Percentiles rank a stretch among this genome's conserved stretches.
These are phyloP conservation scores for Boechera stricta DNA, from an alignment of 345 rosid genomes.

Conservation along the genomic window DNA sequence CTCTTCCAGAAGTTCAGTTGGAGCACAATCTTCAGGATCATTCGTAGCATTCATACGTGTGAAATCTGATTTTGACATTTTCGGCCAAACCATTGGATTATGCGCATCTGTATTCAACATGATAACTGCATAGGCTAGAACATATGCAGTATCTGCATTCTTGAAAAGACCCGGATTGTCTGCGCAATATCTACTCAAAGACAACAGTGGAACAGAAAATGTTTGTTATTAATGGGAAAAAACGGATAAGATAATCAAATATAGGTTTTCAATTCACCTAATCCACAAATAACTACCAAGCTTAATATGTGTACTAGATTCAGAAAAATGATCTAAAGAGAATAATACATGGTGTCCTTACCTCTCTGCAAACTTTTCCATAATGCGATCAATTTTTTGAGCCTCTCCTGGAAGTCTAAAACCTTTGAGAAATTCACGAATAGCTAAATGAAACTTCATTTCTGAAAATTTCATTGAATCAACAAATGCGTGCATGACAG, in stretches of 20 bases:
- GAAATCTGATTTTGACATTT: slow-evolving; percentile 96
- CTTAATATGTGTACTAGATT: slow-evolving; percentile 14
- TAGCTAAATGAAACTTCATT: slow-evolving; percentile 86
- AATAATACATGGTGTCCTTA: slow-evolving; percentile 39
- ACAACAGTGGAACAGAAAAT: slow-evolving; percentile 41
- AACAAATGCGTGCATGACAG: slow-evolving; percentile 98
- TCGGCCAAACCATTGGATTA: slow-evolving; percentile 95
- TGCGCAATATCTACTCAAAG: slow-evolving; percentile 83
- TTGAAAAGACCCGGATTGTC: slow-evolving; percentile 92
- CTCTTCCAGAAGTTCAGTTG: slow-evolving; percentile 85
- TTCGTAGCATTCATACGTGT: slow-evolving; percentile 78
- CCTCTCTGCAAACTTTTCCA: slow-evolving; percentile 99
- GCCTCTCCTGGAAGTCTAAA: slow-evolving; percentile 99
- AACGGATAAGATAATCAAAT: slow-evolving; percentile 30
- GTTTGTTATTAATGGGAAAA: slow-evolving; percentile 9
- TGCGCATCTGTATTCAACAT: slow-evolving; percentile 98
- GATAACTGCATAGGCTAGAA: slow-evolving; percentile 99
- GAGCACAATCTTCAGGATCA: slow-evolving; percentile 82
- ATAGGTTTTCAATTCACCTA: slow-evolving; percentile 3
- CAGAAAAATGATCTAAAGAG: slow-evolving; percentile 1
- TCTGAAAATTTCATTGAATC: slow-evolving; percentile 88
- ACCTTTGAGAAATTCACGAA: slow-evolving; percentile 92
- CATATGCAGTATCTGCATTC: slow-evolving; percentile 99
- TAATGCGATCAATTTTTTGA: slow-evolving; percentile 97
- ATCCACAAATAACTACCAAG: slow-evolving; percentile 21